These are phyloP conservation scores for Aureobasidium vineae DNA, from an alignment of 2,329 filamentous ascomycete genomes.

Conservation along the genomic window DNA sequence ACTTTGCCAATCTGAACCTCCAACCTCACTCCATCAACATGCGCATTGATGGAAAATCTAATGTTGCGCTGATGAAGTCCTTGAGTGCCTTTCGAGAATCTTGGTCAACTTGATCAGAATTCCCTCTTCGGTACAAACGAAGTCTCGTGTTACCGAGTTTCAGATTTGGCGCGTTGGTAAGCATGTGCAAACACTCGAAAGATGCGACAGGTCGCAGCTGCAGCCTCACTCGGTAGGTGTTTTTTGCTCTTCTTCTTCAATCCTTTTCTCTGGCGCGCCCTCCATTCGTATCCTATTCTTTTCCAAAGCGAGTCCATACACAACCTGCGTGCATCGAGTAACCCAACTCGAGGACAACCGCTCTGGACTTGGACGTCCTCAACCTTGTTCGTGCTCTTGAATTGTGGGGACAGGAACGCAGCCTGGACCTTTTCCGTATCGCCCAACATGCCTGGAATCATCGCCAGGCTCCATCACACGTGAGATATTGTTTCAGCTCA, in stretches of 20 bases:
- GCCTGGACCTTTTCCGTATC: too few species aligned
- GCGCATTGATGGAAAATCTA: too few species aligned
- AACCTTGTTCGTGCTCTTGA: not conserved
- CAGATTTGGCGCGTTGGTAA: not conserved
- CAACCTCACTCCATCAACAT: not conserved
- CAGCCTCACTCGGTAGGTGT: not conserved
- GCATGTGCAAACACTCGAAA: not conserved
- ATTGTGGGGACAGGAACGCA: not conserved
- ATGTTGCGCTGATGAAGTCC: too few species aligned
- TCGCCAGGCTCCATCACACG: not conserved
- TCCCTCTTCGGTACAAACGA: not conserved
- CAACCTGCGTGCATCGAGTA: not conserved
- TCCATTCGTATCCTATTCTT: not conserved
- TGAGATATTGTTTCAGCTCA: not conserved
- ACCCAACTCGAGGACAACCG: not conserved
- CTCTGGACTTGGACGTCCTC: not conserved
- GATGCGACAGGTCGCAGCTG: not conserved
- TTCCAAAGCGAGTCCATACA: constrained; percentile 1
- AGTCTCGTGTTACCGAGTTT: not conserved
- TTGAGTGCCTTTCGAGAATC: too few species aligned
- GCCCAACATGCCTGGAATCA: not conserved
- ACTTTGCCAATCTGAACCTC: not conserved
- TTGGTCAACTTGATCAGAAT: not conserved
- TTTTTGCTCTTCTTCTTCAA: not conserved
- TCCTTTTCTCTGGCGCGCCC: not conserved